phyloP scores from a whole-genome alignment of 352 stramenopile species.

The Phytophthora pisi region DNA sequence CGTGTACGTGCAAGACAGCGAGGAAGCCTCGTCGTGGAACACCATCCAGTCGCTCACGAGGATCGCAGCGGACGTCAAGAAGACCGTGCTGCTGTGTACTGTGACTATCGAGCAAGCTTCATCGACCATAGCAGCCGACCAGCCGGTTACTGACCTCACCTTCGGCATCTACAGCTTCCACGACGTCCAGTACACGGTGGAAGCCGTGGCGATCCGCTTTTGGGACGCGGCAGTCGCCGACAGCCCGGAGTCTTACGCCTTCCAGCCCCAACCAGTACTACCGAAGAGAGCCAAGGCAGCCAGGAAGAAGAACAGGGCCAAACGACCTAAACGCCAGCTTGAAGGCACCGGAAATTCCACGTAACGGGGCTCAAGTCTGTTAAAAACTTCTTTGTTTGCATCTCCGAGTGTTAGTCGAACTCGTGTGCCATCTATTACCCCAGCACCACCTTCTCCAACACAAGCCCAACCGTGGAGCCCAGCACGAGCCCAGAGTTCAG shows the following conservation, averaged over 20 bases:
- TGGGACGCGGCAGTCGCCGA: conserved; percentile 48
- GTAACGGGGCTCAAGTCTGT: conserved; percentile 5
- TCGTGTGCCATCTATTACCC: conserved; percentile 26
- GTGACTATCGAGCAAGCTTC: conserved; percentile 25
- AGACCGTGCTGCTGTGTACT: conserved; percentile 71
- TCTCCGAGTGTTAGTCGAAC: conserved; percentile 7
- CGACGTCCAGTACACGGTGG: conserved; percentile 36
- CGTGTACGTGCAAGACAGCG: conserved; percentile 50
- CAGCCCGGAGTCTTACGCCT: conserved; percentile 33
- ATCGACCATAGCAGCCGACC: neutral
- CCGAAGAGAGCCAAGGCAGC: conserved; percentile 39
- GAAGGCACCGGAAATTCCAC: conserved; percentile 9
- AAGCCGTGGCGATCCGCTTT: conserved; percentile 60
- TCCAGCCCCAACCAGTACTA: conserved; percentile 46
- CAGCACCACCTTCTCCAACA: conserved; percentile 68
- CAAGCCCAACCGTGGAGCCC: conserved; percentile 64
- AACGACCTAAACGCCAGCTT: conserved; percentile 26
- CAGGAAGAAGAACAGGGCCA: conserved; percentile 39
- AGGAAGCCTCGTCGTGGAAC: conserved; percentile 43
- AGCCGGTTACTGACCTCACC: conserved; percentile 14
- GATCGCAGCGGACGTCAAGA: conserved; percentile 79
- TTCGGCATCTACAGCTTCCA: conserved; percentile 46
- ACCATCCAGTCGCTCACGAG: conserved; percentile 72
- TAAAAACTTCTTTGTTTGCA: conserved; percentile 9
- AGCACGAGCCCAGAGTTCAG: conserved; percentile 86